phyloP scores from a whole-genome alignment of 1,284 basidiomycete genomes.

The Xanthoconium separans region DNA sequence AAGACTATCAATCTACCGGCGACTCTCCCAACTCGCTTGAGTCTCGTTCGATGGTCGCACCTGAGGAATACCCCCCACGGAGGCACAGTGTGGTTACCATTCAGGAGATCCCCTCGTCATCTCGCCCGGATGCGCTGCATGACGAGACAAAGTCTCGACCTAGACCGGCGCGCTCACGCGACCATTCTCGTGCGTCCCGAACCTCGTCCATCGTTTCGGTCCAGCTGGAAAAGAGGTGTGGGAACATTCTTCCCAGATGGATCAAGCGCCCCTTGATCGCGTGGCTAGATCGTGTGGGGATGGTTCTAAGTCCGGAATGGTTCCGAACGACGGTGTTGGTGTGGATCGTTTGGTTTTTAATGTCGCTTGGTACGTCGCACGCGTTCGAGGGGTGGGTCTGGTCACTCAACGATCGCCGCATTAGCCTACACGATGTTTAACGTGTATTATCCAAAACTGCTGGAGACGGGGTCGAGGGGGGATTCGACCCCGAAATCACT shows the following conservation, averaged over 20 bases:
- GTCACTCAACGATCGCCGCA: neutral
- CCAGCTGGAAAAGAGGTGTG: slow-evolving; percentile 39
- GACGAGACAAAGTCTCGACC: slow-evolving; percentile 18
- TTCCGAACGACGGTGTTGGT: slow-evolving; percentile 78
- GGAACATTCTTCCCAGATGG: slow-evolving; percentile 44
- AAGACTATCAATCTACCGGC: slow-evolving; percentile 42
- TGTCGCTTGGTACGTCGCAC: slow-evolving; percentile 67
- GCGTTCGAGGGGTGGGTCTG: slow-evolving; percentile 5
- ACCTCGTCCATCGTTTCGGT: slow-evolving; percentile 31
- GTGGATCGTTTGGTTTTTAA: slow-evolving; percentile 81
- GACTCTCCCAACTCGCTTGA: slow-evolving; percentile 40
- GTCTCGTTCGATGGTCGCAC: slow-evolving; percentile 36
- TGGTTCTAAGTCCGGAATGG: slow-evolving; percentile 85
- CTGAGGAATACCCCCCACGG: slow-evolving; percentile 29
- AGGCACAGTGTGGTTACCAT: slow-evolving; percentile 10
- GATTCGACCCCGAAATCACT: slow-evolving; percentile 47
- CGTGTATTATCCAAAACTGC: slow-evolving; percentile 88
- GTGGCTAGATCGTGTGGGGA: slow-evolving; percentile 71
- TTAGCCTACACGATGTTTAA: slow-evolving; percentile 95
- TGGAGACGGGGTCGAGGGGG: slow-evolving; percentile 56
- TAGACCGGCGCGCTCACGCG: slow-evolving; percentile 2
- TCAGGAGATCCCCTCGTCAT: slow-evolving; percentile 11
- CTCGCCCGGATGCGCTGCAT: neutral
- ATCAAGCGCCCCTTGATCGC: slow-evolving; percentile 53
- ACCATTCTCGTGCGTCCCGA: slow-evolving; percentile 17